phyloP scores from a whole-genome alignment of 2,329 filamentous ascomycete genomes.

The Pestalotiopsis sp. region DNA sequence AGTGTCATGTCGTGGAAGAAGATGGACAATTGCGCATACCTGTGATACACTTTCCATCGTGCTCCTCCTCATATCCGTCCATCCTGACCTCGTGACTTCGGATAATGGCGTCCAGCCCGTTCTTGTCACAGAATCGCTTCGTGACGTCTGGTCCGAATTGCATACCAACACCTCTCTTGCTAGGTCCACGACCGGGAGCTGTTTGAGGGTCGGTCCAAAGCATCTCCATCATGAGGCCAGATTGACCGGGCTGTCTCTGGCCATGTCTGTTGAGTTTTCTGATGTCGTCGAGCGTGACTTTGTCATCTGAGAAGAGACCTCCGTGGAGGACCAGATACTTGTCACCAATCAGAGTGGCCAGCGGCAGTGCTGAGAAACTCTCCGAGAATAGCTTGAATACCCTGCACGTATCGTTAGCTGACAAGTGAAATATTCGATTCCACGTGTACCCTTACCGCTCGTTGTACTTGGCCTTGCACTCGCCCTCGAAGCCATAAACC shows the following conservation, averaged over 20 bases:
- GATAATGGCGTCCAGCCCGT: constrained; percentile 92
- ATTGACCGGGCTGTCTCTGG: constrained; percentile 90
- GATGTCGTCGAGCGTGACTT: constrained; percentile 88
- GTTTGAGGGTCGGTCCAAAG: constrained; percentile 97
- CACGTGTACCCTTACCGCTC: constrained; percentile 56
- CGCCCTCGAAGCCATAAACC: constrained; percentile 96
- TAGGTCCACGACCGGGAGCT: constrained; percentile 82
- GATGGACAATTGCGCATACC: constrained; percentile 51
- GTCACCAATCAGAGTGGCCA: constrained; percentile 88
- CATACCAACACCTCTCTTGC: constrained; percentile 94
- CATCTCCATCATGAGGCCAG: constrained; percentile 99
- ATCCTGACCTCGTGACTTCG: constrained; percentile 97
- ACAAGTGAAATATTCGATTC: neutral
- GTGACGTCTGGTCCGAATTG: constrained; percentile 98
- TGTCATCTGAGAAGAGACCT: constrained; percentile 95
- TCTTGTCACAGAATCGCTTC: constrained; percentile 94
- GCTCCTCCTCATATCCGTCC: constrained; percentile 99
- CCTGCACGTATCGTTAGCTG: constrained; percentile 39
- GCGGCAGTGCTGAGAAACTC: constrained; percentile 89
- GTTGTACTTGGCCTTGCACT: constrained; percentile 98
- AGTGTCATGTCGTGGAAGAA: constrained; percentile 17
- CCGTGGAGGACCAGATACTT: constrained; percentile 94
- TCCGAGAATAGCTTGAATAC: constrained; percentile 98
- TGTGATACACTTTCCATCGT: constrained; percentile 93
- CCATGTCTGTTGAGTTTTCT: constrained; percentile 88